Percentiles rank a stretch among this genome's conserved stretches.
These are phyloP conservation scores for Hypomyces rosellus DNA, from an alignment of 2,329 filamentous ascomycete genomes.

Conservation along the genomic window DNA sequence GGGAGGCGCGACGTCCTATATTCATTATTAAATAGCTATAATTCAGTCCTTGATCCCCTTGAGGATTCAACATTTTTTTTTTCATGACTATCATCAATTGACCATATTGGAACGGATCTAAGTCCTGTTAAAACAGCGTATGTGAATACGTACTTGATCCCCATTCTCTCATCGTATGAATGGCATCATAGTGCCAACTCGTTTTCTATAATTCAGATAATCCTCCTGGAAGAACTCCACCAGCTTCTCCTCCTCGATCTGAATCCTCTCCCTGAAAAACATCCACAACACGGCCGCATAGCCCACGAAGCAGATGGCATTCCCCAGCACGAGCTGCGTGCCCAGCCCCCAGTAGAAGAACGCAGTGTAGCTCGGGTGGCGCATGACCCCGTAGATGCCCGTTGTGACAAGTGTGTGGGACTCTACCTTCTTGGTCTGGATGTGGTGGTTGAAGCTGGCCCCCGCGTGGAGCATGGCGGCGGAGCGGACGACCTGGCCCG, in stretches of 20 bases:
- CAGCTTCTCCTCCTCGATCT: constrained; percentile 70
- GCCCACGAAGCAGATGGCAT: constrained; percentile 66
- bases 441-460: constrained; percentile 83
- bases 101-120: no score
- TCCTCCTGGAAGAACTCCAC: constrained; percentile 78
- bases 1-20: no score
- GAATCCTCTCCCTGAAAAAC: constrained; percentile 74
- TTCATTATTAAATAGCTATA: no score
- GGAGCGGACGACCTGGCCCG: constrained; percentile 72
- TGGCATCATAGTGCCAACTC: constrained; percentile 73
- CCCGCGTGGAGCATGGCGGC: constrained; percentile 85
- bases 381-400: constrained; percentile 68
- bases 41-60: no score
- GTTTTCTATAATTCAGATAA: constrained; percentile 66
- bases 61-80: no score
- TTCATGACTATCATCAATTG: no score
- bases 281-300: constrained; percentile 74
- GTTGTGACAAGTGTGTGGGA: constrained; percentile 76
- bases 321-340: constrained; percentile 85
- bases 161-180: constrained; percentile 38
- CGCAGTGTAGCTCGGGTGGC: constrained; percentile 93
- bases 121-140: no score
- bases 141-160: no score
- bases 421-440: constrained; percentile 62
- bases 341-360: constrained; percentile 99